Evolutionary conservation across 1,284 basidiomycete genomes (phyloP).

Genomic region (Coniophora puteana): DNA sequence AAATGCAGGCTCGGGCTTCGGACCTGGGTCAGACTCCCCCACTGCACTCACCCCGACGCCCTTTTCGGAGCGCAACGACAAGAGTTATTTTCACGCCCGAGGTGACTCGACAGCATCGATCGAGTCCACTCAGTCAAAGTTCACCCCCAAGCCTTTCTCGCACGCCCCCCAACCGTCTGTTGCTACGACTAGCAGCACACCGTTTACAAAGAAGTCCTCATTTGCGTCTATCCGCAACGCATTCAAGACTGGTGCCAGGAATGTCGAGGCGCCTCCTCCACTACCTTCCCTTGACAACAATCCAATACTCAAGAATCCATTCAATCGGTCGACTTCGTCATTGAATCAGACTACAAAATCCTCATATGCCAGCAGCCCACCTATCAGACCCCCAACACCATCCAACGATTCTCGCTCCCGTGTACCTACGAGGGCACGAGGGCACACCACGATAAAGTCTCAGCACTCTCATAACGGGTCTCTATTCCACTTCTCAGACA

Average conservation of each 20-base stretch:
- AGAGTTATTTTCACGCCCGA: constrained; percentile 68
- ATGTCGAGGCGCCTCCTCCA: constrained; percentile 52
- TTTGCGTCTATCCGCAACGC: constrained; percentile 87
- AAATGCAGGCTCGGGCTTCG: constrained; percentile 42
- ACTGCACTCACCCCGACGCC: constrained; percentile 45
- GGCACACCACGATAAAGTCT: constrained; percentile 59
- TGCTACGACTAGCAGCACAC: constrained; percentile 40
- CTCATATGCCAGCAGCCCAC: constrained; percentile 34
- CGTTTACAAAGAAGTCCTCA: constrained; percentile 77
- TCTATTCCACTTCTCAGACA: constrained; percentile 64
- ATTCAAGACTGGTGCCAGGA: constrained; percentile 71
- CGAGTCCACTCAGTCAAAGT: constrained; percentile 62
- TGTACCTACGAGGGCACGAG: constrained; percentile 41
- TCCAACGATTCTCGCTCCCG: constrained; percentile 44
- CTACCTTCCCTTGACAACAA: constrained; percentile 61
- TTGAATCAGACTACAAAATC: constrained; percentile 38
- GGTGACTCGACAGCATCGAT: constrained; percentile 71
- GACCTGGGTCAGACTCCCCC: constrained; percentile 47
- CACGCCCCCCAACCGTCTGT: constrained; percentile 71
- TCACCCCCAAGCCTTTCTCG: constrained; percentile 51
- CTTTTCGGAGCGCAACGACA: constrained; percentile 49
- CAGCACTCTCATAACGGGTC: constrained; percentile 74
- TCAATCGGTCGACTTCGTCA: constrained; percentile 76
- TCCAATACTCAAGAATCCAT: constrained; percentile 71
- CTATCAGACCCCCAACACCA: constrained; percentile 61